phyloP scores from a whole-genome alignment of 352 stramenopile species.

The Pythium myriotylum region DNA sequence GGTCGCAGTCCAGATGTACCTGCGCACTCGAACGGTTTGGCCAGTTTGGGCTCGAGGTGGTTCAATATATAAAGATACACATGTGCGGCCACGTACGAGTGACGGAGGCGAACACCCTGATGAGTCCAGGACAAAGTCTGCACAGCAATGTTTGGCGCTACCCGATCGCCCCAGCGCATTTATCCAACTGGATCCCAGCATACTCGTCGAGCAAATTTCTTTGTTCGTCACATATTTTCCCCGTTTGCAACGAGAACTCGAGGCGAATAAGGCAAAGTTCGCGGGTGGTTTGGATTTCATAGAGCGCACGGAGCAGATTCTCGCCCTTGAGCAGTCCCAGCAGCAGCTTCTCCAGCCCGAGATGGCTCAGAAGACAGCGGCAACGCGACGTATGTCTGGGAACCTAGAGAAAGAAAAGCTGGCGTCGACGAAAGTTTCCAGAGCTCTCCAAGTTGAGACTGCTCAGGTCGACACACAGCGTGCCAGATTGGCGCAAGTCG shows the following conservation, averaged over 20 bases:
- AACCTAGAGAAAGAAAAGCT: constrained; percentile 65
- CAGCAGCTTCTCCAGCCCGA: constrained; percentile 53
- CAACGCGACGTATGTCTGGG: constrained; percentile 58
- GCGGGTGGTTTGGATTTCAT: constrained; percentile 50
- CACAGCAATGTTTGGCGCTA: background rate
- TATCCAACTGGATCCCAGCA: constrained; percentile 38
- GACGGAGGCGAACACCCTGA: background rate
- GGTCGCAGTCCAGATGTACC: constrained; percentile 45
- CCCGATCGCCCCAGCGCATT: constrained; percentile 19
- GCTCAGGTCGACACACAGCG: constrained; percentile 38
- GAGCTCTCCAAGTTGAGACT: constrained; percentile 52
- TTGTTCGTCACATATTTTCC: constrained; percentile 42
- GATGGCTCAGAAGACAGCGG: constrained; percentile 43
- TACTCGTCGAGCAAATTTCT: constrained; percentile 61
- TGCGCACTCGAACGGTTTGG: constrained; percentile 23
- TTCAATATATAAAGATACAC: background rate
- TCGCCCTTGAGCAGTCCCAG: constrained; percentile 51
- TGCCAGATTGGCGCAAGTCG: constrained; percentile 40
- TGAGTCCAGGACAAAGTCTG: background rate
- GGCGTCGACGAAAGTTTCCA: constrained; percentile 44
- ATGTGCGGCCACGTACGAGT: constrained; percentile 2
- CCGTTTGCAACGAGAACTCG: constrained; percentile 33
- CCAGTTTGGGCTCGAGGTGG: constrained; percentile 3
- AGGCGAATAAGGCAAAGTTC: constrained; percentile 39
- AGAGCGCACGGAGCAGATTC: constrained; percentile 49